Evolutionary conservation across 129 eudicot genomes (phyloP).

Genomic region (Chrysanthemum seticuspe): DNA sequence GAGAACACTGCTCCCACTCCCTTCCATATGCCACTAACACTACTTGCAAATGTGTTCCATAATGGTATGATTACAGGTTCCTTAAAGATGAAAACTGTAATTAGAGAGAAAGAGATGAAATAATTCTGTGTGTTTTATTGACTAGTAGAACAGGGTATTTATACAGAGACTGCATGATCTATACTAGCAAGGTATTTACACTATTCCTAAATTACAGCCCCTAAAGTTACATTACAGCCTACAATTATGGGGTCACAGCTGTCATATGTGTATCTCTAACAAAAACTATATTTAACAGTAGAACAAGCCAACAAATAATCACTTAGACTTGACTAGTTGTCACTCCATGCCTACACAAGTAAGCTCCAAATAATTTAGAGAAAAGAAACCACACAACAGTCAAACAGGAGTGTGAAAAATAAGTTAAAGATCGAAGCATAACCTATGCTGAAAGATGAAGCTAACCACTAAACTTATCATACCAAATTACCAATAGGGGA

Average conservation of each 20-base stretch:
- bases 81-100: conserved; percentile 37
- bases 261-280: too few relatives aligned
- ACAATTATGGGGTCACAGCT: too few relatives aligned
- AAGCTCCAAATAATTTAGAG: conserved; percentile 4
- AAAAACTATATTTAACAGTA: conserved; percentile 1
- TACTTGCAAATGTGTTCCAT: conserved; percentile 91
- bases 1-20: conserved; percentile 99
- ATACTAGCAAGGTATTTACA: too few relatives aligned
- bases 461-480: neutral
- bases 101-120: too few relatives aligned
- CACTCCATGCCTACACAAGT: neutral
- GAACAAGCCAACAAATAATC: conserved; percentile 1
- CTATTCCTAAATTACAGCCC: too few relatives aligned
- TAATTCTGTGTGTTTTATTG: too few relatives aligned
- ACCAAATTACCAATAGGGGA: neutral
- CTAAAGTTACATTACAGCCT: too few relatives aligned
- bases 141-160: too few relatives aligned
- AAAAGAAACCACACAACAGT: conserved; percentile 1
- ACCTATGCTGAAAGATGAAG: neutral
- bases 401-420: neutral
- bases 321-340: conserved; percentile 6
- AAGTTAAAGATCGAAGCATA: neutral
- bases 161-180: too few relatives aligned
- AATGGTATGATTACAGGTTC: conserved; percentile 91
- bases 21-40: conserved; percentile 97